Evolutionary conservation across 495 filamentous ascomycete species (phyloP), one percentile per base, ranked within the genome.

Genomic region (Schizothecium vesticola): DNA sequence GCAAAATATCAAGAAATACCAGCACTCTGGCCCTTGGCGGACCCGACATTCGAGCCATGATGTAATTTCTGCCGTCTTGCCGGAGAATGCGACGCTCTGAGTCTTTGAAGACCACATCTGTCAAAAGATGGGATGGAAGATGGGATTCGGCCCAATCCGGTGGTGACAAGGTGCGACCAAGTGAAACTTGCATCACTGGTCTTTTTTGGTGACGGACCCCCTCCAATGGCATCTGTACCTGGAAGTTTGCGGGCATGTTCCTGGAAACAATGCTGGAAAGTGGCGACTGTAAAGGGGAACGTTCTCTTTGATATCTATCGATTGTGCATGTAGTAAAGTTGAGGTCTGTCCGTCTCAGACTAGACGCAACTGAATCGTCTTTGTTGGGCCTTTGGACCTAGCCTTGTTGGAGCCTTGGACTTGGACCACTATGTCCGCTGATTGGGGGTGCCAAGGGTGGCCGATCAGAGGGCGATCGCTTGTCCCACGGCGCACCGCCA

Each of bases 401-500:
- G 63, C 33, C 33, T 43, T 43, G 33, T 16, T 13, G 33, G 0
- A 29, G 28, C 28, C 33, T 5, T 43, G 33, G 33, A 7, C 33
- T 19, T 36, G 43, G 43, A n/a, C 19, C 36, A 16, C 36, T 19
- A 19, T 51, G 8, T 51, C 43, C 43, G 16, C 43, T 51, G 43
- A 51, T 51, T 19, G 43, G 43, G 43, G 43, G 43, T 51, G 43
- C 16, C 43, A 51, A 43, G 43, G 56, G 55, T 26, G 23, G 64
- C 64, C 69, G 64, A 67, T 70, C 68, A 66, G 29, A 66, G 64
- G 43, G 51, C 57, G 36, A 66, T 68, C 55, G 43, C 56, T 58
- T 70, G 68, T 70, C 68, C 63, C 23, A 70, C 68, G 58, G 60
- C 58, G 28, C 63, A 69, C 67, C 29, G 43, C 56, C 29, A 59